phyloP scores from a whole-genome alignment of 148 eudicot species.

The Simmondsia chinensis region DNA sequence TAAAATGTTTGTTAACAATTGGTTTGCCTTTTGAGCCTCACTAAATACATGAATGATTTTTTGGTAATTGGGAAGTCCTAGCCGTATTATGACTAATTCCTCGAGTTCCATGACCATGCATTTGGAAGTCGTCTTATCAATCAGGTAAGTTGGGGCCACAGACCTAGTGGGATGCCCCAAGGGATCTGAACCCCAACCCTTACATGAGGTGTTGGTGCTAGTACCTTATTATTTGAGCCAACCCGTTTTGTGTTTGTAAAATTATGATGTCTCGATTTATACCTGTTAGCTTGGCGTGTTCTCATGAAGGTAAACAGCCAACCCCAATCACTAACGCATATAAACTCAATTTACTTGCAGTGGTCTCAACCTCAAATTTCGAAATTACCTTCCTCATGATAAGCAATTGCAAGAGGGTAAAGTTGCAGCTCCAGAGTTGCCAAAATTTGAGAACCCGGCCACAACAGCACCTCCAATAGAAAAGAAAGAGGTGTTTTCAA shows the following conservation, averaged over 20 bases:
- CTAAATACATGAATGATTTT: too few species aligned
- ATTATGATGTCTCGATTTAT: neutral
- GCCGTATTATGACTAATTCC: too few species aligned
- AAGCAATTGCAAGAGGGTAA: slow-evolving; percentile 94
- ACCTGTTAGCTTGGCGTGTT: neutral
- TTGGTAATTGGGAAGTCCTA: too few species aligned
- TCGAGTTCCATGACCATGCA: too few species aligned
- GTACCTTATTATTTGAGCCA: too few species aligned
- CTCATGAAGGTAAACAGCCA: neutral
- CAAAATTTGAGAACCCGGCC: slow-evolving; percentile 93
- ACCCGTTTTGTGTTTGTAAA: neutral
- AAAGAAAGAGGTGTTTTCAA: slow-evolving; percentile 97
- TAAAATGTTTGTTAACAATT: too few species aligned
- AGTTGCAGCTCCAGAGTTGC: slow-evolving; percentile 72
- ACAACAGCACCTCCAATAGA: slow-evolving; percentile 51
- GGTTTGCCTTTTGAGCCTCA: too few species aligned
- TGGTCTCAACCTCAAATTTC: slow-evolving; percentile 62
- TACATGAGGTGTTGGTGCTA: too few species aligned
- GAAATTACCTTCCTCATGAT: slow-evolving; percentile 96
- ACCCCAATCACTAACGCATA: neutral
- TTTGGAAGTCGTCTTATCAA: too few species aligned
- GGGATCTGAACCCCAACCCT: too few species aligned
- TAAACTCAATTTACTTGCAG: slow-evolving; percentile 23
- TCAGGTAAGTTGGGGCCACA: too few species aligned
- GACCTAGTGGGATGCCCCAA: too few species aligned